Percentiles rank a stretch among this genome's conserved stretches.
Conservation (phyloP, 768 basidiomycete genomes). For the Mycena sanguinolenta region DNA sequence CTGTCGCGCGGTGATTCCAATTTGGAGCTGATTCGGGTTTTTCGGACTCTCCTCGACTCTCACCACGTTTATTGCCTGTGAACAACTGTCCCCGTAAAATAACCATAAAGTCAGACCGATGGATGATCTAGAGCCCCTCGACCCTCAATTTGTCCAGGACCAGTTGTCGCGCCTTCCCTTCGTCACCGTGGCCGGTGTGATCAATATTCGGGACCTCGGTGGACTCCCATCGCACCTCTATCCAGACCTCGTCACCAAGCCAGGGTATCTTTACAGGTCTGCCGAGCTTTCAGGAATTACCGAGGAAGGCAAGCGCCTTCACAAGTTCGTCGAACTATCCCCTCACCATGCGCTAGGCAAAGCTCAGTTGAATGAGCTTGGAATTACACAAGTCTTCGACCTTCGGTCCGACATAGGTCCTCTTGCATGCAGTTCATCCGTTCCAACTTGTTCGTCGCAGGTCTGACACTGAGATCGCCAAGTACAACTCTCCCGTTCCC, state of each 20-base stretch:
- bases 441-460: not conserved
- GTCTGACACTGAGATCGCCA: conserved; percentile 78
- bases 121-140: conserved; percentile 72
- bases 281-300: conserved; percentile 82
- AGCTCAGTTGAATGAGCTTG: conserved; percentile 67
- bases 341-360: conserved; percentile 62
- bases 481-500: conserved; percentile 78
- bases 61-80: not conserved
- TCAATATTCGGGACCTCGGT: conserved; percentile 83
- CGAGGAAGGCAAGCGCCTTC: conserved; percentile 65
- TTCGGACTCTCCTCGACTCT: too few species aligned
- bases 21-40: too few species aligned
- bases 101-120: conserved; percentile 45
- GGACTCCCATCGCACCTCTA: conserved; percentile 63
- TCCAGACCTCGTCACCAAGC: conserved; percentile 67
- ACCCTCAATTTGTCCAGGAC: conserved; percentile 73
- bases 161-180: conserved; percentile 80
- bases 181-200: conserved; percentile 77
- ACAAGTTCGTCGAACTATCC: not conserved
- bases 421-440: too few species aligned
- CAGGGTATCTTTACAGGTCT: conserved; percentile 72
- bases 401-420: conserved; percentile 64
- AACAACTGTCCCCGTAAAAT: too few species aligned
- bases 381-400: conserved; percentile 80
- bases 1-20: not conserved